Evolutionary conservation across 495 filamentous ascomycete species (phyloP).

Genomic region (Aspergillus diversus): DNA sequence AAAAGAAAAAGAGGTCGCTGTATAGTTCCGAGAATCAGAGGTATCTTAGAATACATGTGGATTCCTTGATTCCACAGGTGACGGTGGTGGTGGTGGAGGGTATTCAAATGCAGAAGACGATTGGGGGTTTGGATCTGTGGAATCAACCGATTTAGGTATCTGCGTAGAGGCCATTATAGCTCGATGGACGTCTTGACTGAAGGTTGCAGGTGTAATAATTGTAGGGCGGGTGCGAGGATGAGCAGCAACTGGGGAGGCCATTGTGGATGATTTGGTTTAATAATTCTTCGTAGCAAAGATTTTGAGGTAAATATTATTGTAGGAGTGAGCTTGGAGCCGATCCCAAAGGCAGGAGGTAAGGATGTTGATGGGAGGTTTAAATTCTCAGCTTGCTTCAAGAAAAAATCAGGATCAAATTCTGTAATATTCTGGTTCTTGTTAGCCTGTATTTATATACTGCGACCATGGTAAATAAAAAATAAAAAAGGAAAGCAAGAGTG

Average conservation of each 20-base stretch:
- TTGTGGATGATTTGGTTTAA: constrained; percentile 18
- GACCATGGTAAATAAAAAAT: neutral
- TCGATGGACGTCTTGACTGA: constrained; percentile 48
- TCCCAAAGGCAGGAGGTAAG: neutral
- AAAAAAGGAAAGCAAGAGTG: neutral
- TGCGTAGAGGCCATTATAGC: constrained; percentile 42
- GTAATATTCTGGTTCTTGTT: neutral
- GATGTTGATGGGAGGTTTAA: neutral
- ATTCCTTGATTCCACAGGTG: constrained; percentile 43
- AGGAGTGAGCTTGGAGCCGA: neutral
- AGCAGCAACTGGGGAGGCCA: constrained; percentile 30
- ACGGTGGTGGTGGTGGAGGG: constrained; percentile 52
- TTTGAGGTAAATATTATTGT: constrained; percentile 3
- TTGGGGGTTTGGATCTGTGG: constrained; percentile 5
- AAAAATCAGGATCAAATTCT: neutral
- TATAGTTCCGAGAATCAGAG: neutral
- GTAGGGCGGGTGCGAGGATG: constrained; percentile 25
- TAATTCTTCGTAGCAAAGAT: constrained; percentile 10
- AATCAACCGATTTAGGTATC: constrained; percentile 37
- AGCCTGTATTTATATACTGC: constrained; percentile 1
- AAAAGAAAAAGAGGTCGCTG: constrained; percentile 1
- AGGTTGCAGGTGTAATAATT: constrained; percentile 36
- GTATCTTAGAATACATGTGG: constrained; percentile 13
- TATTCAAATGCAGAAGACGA: constrained; percentile 14
- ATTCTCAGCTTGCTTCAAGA: neutral